Conservation (phyloP, 768 basidiomycete genomes). For the Naganishia randhawae region DNA sequence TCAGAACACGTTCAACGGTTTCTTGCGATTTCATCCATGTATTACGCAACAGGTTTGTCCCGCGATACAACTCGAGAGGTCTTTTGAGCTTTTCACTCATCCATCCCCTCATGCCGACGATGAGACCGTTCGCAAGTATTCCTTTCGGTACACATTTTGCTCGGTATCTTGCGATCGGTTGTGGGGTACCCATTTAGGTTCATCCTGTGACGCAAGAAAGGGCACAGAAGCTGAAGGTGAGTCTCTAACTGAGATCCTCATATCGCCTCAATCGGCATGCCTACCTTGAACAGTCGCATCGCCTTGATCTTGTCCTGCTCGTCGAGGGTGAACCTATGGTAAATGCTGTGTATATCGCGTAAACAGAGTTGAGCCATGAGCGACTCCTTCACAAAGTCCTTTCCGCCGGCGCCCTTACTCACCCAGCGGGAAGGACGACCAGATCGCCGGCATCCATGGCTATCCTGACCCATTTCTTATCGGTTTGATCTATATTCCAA, state of each 20-base stretch:
- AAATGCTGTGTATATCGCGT: constrained; percentile 55
- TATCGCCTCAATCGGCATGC: constrained; percentile 22
- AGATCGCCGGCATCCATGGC: constrained; percentile 74
- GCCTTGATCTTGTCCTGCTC: constrained; percentile 68
- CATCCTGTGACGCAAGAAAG: constrained; percentile 59
- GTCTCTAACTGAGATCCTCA: too few relatives aligned
- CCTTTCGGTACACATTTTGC: constrained; percentile 60
- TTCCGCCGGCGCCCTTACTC: too few relatives aligned
- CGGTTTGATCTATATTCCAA: constrained; percentile 16
- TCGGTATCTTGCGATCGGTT: constrained; percentile 65
- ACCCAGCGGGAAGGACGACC: constrained; percentile 76
- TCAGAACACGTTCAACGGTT: too few relatives aligned
- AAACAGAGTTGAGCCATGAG: neutral
- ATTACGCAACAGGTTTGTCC: too few relatives aligned
- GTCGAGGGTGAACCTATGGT: constrained; percentile 91
- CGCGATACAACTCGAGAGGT: neutral
- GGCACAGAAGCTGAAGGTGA: neutral
- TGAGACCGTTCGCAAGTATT: constrained; percentile 53
- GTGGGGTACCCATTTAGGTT: constrained; percentile 83
- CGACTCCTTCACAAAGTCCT: neutral
- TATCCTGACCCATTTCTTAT: constrained; percentile 69
- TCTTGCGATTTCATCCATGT: too few relatives aligned
- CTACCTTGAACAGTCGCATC: constrained; percentile 77
- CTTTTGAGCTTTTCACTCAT: neutral
- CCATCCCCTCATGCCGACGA: neutral